phyloP scores from a whole-genome alignment of 2,329 filamentous ascomycete species.

The Fusarium robinianum region DNA sequence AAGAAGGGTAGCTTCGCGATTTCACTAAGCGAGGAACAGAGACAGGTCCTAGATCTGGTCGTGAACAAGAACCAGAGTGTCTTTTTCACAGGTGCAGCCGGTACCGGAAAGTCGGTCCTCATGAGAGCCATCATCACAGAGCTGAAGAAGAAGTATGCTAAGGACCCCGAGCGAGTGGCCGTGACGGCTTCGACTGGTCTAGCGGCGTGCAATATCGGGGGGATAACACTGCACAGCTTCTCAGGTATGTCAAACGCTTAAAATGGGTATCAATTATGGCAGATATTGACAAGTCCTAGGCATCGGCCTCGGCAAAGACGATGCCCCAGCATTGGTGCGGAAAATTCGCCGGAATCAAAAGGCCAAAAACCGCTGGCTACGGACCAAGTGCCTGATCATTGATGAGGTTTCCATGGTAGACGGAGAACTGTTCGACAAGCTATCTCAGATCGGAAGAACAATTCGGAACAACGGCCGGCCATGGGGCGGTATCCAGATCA shows the following conservation, averaged over 20 bases:
- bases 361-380: constrained; percentile 85
- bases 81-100: constrained; percentile 96
- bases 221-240: constrained; percentile 95
- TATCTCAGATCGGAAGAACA: constrained; percentile 82
- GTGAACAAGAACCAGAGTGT: constrained; percentile 81
- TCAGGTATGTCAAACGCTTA: constrained; percentile 57
- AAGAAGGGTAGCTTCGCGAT: constrained; percentile 53
- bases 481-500: constrained; percentile 93
- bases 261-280: too few species aligned
- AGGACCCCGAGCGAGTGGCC: constrained; percentile 82
- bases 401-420: constrained; percentile 99
- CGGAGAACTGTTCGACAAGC: constrained; percentile 93
- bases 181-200: constrained; percentile 95
- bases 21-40: constrained; percentile 84
- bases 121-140: constrained; percentile 89
- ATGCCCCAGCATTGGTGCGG: constrained; percentile 76
- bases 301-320: constrained; percentile 92
- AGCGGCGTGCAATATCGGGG: constrained; percentile 95
- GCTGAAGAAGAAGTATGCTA: constrained; percentile 73
- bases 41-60: constrained; percentile 80
- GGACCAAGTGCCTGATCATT: constrained; percentile 84
- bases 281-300: too few species aligned
- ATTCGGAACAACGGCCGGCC: constrained; percentile 89
- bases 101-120: constrained; percentile 95
- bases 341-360: constrained; percentile 91